Conservation (phyloP, 1,139 yeast species). For the Yamadazyma pseudoaaseri region DNA sequence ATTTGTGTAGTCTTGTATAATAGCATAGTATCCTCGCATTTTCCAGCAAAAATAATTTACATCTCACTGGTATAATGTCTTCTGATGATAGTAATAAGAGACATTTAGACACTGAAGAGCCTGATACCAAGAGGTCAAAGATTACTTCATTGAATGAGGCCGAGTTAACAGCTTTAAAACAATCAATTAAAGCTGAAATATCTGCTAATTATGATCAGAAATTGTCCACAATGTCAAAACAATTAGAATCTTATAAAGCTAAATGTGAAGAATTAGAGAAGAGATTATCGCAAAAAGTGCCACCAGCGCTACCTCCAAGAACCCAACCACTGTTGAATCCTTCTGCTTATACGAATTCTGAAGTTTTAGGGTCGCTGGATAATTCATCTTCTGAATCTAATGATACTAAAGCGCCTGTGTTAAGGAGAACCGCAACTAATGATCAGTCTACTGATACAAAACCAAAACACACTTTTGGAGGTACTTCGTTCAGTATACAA, state of each 20-base stretch:
- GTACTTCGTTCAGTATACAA: constrained; percentile 26
- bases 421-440: constrained; percentile 4
- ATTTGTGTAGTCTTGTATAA: neutral
- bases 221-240: constrained; percentile 20
- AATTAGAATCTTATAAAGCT: constrained; percentile 18
- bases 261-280: constrained; percentile 9
- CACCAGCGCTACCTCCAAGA: constrained; percentile 18
- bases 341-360: neutral
- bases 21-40: constrained; percentile 2
- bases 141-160: neutral
- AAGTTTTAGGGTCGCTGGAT: neutral
- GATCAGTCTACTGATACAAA: constrained; percentile 5
- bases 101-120: constrained; percentile 4
- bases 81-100: constrained; percentile 3
- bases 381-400: neutral
- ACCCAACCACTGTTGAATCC: constrained; percentile 1
- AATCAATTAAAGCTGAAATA: constrained; percentile 17
- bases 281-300: constrained; percentile 3
- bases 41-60: neutral
- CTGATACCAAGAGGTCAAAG: constrained; percentile 5
- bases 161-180: constrained; percentile 14
- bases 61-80: constrained; percentile 1
- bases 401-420: constrained; percentile 6
- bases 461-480: constrained; percentile 28
- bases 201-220: constrained; percentile 19